Percentiles rank a stretch among this genome's conserved stretches.
Conservation (phyloP, 2,329 filamentous ascomycete species). For the Epichloe amarillans region DNA sequence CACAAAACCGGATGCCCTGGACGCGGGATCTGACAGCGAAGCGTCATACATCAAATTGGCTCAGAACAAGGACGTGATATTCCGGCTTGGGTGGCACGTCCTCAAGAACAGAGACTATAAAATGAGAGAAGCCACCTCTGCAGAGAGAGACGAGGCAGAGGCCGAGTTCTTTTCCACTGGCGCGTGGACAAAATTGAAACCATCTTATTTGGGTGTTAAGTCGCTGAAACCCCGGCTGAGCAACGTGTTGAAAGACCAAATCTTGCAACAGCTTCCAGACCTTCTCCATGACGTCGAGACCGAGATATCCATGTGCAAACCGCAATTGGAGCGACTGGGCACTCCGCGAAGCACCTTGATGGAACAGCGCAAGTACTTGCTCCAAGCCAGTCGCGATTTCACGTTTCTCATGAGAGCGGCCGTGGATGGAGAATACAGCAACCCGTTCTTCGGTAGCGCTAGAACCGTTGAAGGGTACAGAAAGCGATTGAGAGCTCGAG, state of each 20-base stretch:
- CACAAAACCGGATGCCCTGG: conserved; percentile 37
- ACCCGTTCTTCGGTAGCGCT: conserved; percentile 32
- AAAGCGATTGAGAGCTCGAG: conserved; percentile 37
- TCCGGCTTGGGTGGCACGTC: conserved; percentile 40
- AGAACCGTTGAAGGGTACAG: conserved; percentile 19
- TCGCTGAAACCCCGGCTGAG: conserved; percentile 36
- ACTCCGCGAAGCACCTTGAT: conserved; percentile 25
- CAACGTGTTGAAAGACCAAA: conserved; percentile 33
- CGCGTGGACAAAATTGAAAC: conserved; percentile 23
- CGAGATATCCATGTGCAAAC: conserved; percentile 20
- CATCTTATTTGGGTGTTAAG: conserved; percentile 31
- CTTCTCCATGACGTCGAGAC: conserved; percentile 29
- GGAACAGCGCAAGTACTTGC: conserved; percentile 36
- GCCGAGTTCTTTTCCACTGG: conserved; percentile 28
- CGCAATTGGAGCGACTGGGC: conserved; percentile 33
- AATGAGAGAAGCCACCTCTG: conserved; percentile 15
- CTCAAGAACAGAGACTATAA: conserved; percentile 29
- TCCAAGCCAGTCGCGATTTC: conserved; percentile 30
- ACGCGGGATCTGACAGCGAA: conserved; percentile 25
- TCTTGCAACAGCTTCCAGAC: conserved; percentile 30
- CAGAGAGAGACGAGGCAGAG: conserved; percentile 27
- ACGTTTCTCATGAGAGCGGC: conserved; percentile 30
- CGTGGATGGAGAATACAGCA: conserved; percentile 36
- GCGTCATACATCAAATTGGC: conserved; percentile 27
- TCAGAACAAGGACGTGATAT: conserved; percentile 30